Base-by-base conservation (phyloP, 495 filamentous ascomycete species). In the Cercophora samala region DNA sequence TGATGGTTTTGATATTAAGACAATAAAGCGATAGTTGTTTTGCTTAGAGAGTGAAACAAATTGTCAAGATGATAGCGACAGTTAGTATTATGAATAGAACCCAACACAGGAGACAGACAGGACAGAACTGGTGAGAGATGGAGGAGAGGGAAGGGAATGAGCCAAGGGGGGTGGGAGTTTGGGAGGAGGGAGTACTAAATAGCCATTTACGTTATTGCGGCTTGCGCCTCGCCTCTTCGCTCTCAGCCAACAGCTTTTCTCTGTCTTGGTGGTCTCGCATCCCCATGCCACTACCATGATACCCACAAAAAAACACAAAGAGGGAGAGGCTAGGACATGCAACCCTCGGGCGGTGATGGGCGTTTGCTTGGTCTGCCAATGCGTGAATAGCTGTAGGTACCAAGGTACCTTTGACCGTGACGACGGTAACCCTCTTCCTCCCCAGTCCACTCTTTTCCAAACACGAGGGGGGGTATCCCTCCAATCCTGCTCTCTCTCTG, bases 271-370 rank as follows among this genome's bases (percentile, higher is more conserved):
- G 13, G 37, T 46, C 37, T 46, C 56, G 25, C 22, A 59, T 23
- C 56, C 13, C 56, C 56, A 59, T 26, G 56, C 56, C 56, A 24
- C 2, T 46, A 46, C 62, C 15, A 64, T 24, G 46, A 51, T 63
- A 63, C 61, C 17, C 26, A 46, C 17, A 24, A 29, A 29, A 29
- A 60, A 60, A 60, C n/a, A 60, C 22, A 60, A 60, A 29, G 24
- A 60, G 26, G 26, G 21, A 62, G 32, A 46, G 19, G 60, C 25
- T 46, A 23, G 53, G 53, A 62, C 19, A 58, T 62, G 56, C 68
- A 64, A 60, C 69, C 55, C 64, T 66, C 64, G 56, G 68, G 64
- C 67, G 67, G n/a, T 24, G 58, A 58, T 29, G 37, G 37, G 37
- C 37, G 37, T 46, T 22, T 21, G 54, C 60, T 56, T 63, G 19